These are phyloP conservation scores for Aspergillus chevalieri DNA, from an alignment of 2,329 filamentous ascomycete genomes.

Conservation along the genomic window DNA sequence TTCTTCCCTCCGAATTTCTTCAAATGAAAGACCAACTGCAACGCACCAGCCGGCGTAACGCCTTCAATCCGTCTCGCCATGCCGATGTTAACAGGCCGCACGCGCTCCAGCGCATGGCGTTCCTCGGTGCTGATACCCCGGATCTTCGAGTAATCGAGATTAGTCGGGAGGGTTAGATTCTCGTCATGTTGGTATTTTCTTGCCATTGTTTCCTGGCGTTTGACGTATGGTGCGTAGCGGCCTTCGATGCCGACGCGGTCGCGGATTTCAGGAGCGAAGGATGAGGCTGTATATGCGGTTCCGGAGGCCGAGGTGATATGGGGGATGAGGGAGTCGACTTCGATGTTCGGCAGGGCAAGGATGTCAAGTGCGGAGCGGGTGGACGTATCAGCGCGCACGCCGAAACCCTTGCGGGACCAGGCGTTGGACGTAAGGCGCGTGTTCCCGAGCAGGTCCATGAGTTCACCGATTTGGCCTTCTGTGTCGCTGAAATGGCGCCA, in stretches of 20 bases:
- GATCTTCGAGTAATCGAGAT: slow-evolving; percentile 70
- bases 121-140: slow-evolving; percentile 75
- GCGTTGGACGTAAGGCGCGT: slow-evolving; percentile 54
- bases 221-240: slow-evolving; percentile 79
- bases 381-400: slow-evolving; percentile 58
- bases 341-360: slow-evolving; percentile 60
- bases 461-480: slow-evolving; percentile 59
- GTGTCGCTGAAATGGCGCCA: slow-evolving; percentile 67
- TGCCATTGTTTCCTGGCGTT: slow-evolving; percentile 62
- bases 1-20: slow-evolving; percentile 14
- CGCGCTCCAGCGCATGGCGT: slow-evolving; percentile 60
- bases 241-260: slow-evolving; percentile 73
- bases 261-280: slow-evolving; percentile 50
- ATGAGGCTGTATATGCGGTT: slow-evolving; percentile 45
- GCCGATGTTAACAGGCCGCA: slow-evolving; percentile 75
- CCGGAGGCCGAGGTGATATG: slow-evolving; percentile 41
- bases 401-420: slow-evolving; percentile 68
- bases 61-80: slow-evolving; percentile 87
- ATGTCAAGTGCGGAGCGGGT: slow-evolving; percentile 72
- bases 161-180: slow-evolving; percentile 60
- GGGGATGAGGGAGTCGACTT: slow-evolving; percentile 51
- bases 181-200: slow-evolving; percentile 71
- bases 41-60: slow-evolving; percentile 43
- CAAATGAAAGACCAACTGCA: slow-evolving; percentile 40
- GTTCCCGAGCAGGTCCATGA: slow-evolving; percentile 56